Conservation (phyloP, 805 yeast genomes). For the Candida sphagnicola region DNA sequence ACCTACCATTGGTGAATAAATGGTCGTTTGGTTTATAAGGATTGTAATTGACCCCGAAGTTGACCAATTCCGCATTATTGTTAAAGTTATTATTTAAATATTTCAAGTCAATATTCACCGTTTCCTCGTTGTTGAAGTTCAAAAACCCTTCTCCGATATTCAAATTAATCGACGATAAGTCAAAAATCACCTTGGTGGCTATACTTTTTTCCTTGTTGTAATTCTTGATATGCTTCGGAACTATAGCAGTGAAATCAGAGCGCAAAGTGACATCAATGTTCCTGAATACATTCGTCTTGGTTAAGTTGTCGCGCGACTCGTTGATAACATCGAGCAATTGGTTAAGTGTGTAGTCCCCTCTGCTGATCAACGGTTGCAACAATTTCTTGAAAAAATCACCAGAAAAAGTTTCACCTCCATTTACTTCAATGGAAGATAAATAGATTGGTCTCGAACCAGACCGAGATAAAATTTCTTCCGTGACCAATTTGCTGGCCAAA, state of each 20-base stretch:
- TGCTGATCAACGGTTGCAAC: constrained; percentile 40
- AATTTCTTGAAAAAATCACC: constrained; percentile 44
- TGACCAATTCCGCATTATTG: constrained; percentile 51
- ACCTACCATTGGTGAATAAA: constrained; percentile 41
- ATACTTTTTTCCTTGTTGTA: constrained; percentile 38
- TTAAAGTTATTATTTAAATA: constrained; percentile 42
- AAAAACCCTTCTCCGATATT: constrained; percentile 32
- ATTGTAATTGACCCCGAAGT: constrained; percentile 44
- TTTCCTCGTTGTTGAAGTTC: constrained; percentile 35
- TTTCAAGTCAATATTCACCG: constrained; percentile 32
- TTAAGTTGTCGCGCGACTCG: constrained; percentile 29
- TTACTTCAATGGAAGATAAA: constrained; percentile 33
- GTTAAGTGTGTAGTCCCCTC: constrained; percentile 39
- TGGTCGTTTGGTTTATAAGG: constrained; percentile 49
- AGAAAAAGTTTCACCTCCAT: constrained; percentile 43
- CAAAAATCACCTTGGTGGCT: constrained; percentile 43
- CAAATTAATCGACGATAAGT: constrained; percentile 35
- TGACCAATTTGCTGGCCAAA: constrained; percentile 17
- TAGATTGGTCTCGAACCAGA: constrained; percentile 33
- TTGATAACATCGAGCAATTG: constrained; percentile 34
- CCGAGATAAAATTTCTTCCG: constrained; percentile 26
- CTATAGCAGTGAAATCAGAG: constrained; percentile 28
- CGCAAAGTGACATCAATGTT: constrained; percentile 38
- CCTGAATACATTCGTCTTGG: constrained; percentile 44
- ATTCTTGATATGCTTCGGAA: constrained; percentile 20